Conservation (phyloP, 2,329 filamentous ascomycete species). For the Neonectria faginata region DNA sequence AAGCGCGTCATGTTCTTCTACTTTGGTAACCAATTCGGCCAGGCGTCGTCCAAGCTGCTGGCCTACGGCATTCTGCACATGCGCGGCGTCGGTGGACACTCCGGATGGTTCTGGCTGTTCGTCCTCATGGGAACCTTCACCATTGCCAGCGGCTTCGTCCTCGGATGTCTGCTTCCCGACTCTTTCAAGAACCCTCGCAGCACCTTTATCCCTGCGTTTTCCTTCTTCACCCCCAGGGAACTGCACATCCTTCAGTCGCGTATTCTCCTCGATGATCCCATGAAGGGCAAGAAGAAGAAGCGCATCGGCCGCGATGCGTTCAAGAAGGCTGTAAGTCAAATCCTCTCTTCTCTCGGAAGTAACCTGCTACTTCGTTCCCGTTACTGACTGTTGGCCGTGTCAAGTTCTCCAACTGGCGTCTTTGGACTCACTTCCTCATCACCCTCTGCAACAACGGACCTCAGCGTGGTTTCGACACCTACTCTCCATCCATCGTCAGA, state of each 20-base stretch:
- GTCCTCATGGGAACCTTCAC: slow-evolving; percentile 65
- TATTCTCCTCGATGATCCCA: slow-evolving; percentile 57
- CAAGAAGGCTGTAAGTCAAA: slow-evolving; percentile 54
- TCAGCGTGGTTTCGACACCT: slow-evolving; percentile 62
- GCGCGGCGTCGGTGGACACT: slow-evolving; percentile 57
- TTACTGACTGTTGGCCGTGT: slow-evolving; percentile 8
- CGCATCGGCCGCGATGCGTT: slow-evolving; percentile 58
- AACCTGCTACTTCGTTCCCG: accelerated
- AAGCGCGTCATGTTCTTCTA: slow-evolving; percentile 67
- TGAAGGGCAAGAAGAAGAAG: slow-evolving; percentile 62
- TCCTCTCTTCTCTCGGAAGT: too few species aligned
- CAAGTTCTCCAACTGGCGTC: slow-evolving; percentile 61
- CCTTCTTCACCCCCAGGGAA: slow-evolving; percentile 54
- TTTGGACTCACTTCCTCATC: slow-evolving; percentile 65
- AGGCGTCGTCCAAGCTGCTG: slow-evolving; percentile 52
- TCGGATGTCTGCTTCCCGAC: slow-evolving; percentile 59
- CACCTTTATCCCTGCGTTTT: slow-evolving; percentile 53
- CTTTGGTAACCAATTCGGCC: slow-evolving; percentile 66
- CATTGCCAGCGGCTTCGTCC: slow-evolving; percentile 55
- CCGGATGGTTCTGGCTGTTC: slow-evolving; percentile 71
- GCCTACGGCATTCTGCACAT: slow-evolving; percentile 63
- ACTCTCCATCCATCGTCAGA: slow-evolving; percentile 65
- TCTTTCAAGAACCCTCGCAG: slow-evolving; percentile 57
- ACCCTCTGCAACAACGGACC: slow-evolving; percentile 62
- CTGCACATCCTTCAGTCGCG: slow-evolving; percentile 56